Percentiles rank a stretch among this genome's conserved stretches.
These are phyloP conservation scores for Entomortierella parvispora DNA, from an alignment of 192 early-diverging fungal genomes.

Conservation along the genomic window DNA sequence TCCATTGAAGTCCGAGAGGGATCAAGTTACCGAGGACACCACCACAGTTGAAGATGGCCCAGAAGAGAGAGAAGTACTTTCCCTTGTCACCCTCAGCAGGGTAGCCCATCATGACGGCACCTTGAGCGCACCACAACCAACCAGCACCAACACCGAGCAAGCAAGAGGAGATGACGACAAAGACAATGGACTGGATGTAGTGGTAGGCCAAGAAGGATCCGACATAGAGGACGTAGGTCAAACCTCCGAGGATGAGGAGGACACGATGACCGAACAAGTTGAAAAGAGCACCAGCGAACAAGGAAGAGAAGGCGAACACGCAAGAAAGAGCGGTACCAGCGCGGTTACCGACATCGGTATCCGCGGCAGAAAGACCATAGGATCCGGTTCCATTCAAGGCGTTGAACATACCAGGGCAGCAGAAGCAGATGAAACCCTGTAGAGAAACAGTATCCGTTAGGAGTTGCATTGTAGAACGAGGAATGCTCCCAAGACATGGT, in stretches of 20 bases:
- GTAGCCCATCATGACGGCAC: slow-evolving; percentile 84
- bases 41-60: slow-evolving; percentile 81
- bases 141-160: slow-evolving; percentile 80
- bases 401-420: slow-evolving; percentile 63
- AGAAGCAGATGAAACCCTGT: too few species aligned
- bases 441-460: too few species aligned
- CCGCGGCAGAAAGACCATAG: not conserved
- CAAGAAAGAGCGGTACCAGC: slow-evolving; percentile 77
- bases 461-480: too few species aligned
- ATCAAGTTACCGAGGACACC: slow-evolving; percentile 77
- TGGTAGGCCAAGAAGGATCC: slow-evolving; percentile 72
- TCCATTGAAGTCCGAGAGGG: slow-evolving; percentile 72
- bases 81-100: slow-evolving; percentile 79
- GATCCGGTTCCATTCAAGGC: slow-evolving; percentile 39
- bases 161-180: slow-evolving; percentile 74
- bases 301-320: slow-evolving; percentile 76
- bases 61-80: slow-evolving; percentile 79
- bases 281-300: slow-evolving; percentile 74
- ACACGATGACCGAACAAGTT: slow-evolving; percentile 76
- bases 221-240: slow-evolving; percentile 77
- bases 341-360: slow-evolving; percentile 64
- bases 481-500: too few species aligned
- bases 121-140: slow-evolving; percentile 71
- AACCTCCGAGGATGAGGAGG: slow-evolving; percentile 68
- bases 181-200: slow-evolving; percentile 55